phyloP scores from a whole-genome alignment of 208 protist species.

The Tritrichomonas foetus region DNA sequence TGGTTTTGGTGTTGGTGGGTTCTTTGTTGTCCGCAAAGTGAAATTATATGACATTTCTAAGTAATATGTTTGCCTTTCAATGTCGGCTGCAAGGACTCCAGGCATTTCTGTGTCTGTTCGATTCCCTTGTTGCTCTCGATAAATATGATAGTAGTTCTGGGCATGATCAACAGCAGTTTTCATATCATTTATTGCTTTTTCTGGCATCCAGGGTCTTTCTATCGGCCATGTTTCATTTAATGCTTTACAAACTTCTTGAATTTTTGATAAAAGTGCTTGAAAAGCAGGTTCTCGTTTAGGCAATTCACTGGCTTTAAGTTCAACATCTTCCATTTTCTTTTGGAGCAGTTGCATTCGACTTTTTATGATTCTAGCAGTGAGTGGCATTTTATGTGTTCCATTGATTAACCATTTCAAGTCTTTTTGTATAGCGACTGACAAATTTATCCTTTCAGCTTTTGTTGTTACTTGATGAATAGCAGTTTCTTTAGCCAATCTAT shows the following conservation, averaged over 20 bases:
- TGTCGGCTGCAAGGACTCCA: background rate
- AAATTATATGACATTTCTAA: background rate
- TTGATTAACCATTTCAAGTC: background rate
- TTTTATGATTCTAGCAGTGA: background rate
- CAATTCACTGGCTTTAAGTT: background rate
- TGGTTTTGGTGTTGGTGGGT: slow-evolving; percentile 1
- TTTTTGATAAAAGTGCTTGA: background rate
- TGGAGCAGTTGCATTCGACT: background rate
- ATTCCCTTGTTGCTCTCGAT: background rate
- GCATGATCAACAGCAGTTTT: background rate
- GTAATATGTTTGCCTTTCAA: background rate
- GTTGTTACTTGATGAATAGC: background rate
- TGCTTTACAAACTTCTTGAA: background rate
- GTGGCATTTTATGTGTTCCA: background rate
- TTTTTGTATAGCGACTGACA: background rate
- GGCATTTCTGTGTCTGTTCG: background rate
- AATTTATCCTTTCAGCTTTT: background rate
- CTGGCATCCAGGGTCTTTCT: background rate
- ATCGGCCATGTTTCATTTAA: background rate
- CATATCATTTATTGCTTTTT: background rate
- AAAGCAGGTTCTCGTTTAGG: background rate
- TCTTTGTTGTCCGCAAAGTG: background rate
- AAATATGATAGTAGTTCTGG: background rate
- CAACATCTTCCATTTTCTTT: background rate
- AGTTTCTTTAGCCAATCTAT: background rate